Evolutionary conservation across 2,329 filamentous ascomycete genomes (phyloP), one percentile per base, ranked within the genome.

Genomic region (Talaromyces marneffei): DNA sequence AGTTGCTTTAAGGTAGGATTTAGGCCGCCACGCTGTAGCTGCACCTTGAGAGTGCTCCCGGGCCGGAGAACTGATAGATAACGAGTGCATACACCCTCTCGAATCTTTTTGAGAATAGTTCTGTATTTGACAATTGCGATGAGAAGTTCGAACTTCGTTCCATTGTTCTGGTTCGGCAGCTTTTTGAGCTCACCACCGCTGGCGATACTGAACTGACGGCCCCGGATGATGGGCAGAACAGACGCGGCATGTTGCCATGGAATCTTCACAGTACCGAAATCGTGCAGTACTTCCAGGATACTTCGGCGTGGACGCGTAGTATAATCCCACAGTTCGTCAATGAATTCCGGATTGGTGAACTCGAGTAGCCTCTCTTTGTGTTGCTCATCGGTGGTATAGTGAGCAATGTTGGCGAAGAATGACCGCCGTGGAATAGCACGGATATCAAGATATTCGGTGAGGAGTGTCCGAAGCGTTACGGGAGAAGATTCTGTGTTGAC

Each of bases 311-410:
- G 90, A 8, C 94, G 87, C 0, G 92, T 92, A 1, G 94, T 94
- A 72, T 99, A 99, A 76, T 99, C 93, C 77, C 91, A 97, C 60
- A 96, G 87, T 68, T 99, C 94, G 67, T 97, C 92, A 5, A 93
- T 85, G 68, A 88, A 90, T 50, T 89, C 83, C 0, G 91, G 86
- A 68, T 89, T 84, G 1, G 87, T 87, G 68, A 99, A 94, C 71
- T 99, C 94, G 8, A 88, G 75, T 0, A 99, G 83, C 1, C 93
- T 86, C 64, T 94, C 89, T 67, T 85, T 86, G 69, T 99, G 93
- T 68, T 86, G 85, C 2, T 79, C 72, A 68, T 95, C 84, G 0
- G 79, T 76, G 1, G 91, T 89, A 69, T 92, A 92, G 71, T 91
- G 86, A 0, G 88, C 85, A 60, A 97, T 85, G 20, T 86, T 82